phyloP scores from a whole-genome alignment of 345 rosid genomes.

The Citrus australasica region DNA sequence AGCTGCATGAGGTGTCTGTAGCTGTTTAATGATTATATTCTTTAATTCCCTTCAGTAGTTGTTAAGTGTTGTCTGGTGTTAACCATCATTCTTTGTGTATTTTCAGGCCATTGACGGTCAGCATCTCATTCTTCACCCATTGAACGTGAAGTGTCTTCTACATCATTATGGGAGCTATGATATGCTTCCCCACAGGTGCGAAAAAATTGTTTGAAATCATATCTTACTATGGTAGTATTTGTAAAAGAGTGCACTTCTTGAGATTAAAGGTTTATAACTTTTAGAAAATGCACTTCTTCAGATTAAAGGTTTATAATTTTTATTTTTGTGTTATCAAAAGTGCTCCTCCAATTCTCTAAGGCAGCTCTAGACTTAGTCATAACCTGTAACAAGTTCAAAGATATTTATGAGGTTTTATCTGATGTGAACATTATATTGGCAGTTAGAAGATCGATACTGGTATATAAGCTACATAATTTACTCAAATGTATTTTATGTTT shows the following conservation, averaged over 20 bases:
- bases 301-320: not conserved
- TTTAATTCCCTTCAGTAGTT: not conserved
- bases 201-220: not conserved
- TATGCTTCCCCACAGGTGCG: constrained; percentile 65
- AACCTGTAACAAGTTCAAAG: not conserved
- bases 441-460: not conserved
- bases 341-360: not conserved
- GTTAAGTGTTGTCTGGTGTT: not conserved
- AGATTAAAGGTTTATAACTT: not conserved
- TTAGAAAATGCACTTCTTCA: not conserved
- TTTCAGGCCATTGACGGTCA: constrained; percentile 93
- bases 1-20: not conserved
- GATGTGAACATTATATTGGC: not conserved
- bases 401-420: not conserved
- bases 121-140: constrained; percentile 77
- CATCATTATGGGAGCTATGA: constrained; percentile 85
- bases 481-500: not conserved
- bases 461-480: not conserved
- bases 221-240: not conserved
- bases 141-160: constrained; percentile 84
- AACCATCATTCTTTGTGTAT: constrained; percentile 10
- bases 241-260: not conserved
- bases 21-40: not conserved
- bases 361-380: not conserved
- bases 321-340: not conserved